Conservation (phyloP, 371 early-diverging fungal genomes). For the Zopfochytrium polystomum region DNA sequence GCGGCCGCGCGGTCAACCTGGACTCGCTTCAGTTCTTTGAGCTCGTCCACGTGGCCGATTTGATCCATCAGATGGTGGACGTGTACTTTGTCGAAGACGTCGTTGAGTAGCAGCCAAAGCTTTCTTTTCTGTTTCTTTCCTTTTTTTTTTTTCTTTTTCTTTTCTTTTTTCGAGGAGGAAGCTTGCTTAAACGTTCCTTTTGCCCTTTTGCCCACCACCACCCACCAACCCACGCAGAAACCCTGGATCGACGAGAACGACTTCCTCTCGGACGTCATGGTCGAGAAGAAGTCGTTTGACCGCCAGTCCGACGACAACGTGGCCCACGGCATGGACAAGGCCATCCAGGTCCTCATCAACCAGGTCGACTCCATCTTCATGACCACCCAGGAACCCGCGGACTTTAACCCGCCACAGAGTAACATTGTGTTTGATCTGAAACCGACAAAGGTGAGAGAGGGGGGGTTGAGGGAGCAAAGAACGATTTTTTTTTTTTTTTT, state of each 20-base stretch:
- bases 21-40: slow-evolving; percentile 78
- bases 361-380: slow-evolving; percentile 73
- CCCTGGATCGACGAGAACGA: slow-evolving; percentile 76
- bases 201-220: too few species aligned
- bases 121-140: too few species aligned
- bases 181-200: too few species aligned
- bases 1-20: slow-evolving; percentile 37
- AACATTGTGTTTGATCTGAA: slow-evolving; percentile 40
- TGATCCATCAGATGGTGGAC: slow-evolving; percentile 83
- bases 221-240: too few species aligned
- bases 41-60: slow-evolving; percentile 81
- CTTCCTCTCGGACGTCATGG: slow-evolving; percentile 76
- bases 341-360: slow-evolving; percentile 71
- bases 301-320: slow-evolving; percentile 78
- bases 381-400: slow-evolving; percentile 58
- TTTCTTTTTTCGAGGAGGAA: not conserved
- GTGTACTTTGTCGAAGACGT: slow-evolving; percentile 81
- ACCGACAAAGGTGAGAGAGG: slow-evolving; percentile 70
- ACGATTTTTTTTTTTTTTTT: not conserved
- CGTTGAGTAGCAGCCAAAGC: slow-evolving; percentile 35
- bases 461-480: too few species aligned
- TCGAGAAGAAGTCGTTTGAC: slow-evolving; percentile 82
- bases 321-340: slow-evolving; percentile 84
- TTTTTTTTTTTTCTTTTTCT: not conserved
- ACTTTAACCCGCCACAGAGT: slow-evolving; percentile 66